phyloP scores from a whole-genome alignment of 352 stramenopile species.

The Phytopythium chamaehyphon region DNA sequence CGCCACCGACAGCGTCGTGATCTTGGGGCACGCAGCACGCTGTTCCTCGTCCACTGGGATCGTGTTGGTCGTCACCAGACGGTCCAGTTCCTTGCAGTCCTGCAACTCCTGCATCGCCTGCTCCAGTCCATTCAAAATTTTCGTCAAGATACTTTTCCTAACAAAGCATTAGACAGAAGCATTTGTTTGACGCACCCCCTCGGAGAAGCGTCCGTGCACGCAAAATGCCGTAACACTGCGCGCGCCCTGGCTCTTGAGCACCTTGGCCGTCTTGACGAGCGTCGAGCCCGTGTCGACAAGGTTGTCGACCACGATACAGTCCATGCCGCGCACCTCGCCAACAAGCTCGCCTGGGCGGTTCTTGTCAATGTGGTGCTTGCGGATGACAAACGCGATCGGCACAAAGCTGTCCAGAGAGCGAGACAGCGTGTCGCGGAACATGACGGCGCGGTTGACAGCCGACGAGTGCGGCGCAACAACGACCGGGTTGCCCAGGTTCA shows the following conservation, averaged over 20 bases:
- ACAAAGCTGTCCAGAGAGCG: constrained; percentile 75
- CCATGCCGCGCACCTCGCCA: constrained; percentile 71
- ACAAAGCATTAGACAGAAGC: background rate
- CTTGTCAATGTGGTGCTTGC: constrained; percentile 77
- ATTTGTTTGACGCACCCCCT: constrained; percentile 38
- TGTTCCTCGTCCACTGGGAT: constrained; percentile 47
- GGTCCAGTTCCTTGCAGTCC: constrained; percentile 70
- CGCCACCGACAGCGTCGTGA: constrained; percentile 81
- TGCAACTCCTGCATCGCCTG: constrained; percentile 59
- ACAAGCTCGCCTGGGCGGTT: constrained; percentile 70
- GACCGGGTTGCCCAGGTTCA: constrained; percentile 56
- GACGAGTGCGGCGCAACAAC: constrained; percentile 82
- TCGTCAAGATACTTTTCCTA: constrained; percentile 1
- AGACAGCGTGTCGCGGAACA: constrained; percentile 81
- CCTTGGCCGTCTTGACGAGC: constrained; percentile 75
- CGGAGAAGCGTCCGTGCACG: constrained; percentile 81
- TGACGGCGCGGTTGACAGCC: constrained; percentile 66
- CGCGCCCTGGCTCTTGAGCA: constrained; percentile 74
- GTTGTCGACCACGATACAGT: constrained; percentile 87
- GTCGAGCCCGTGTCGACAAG: constrained; percentile 85
- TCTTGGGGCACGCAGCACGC: constrained; percentile 48
- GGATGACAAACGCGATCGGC: constrained; percentile 77
- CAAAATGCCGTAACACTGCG: constrained; percentile 80
- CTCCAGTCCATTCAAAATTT: background rate
- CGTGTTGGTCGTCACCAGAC: constrained; percentile 85